Conservation (phyloP, 495 filamentous ascomycete genomes). For the Aspergillus egyptiacus region DNA sequence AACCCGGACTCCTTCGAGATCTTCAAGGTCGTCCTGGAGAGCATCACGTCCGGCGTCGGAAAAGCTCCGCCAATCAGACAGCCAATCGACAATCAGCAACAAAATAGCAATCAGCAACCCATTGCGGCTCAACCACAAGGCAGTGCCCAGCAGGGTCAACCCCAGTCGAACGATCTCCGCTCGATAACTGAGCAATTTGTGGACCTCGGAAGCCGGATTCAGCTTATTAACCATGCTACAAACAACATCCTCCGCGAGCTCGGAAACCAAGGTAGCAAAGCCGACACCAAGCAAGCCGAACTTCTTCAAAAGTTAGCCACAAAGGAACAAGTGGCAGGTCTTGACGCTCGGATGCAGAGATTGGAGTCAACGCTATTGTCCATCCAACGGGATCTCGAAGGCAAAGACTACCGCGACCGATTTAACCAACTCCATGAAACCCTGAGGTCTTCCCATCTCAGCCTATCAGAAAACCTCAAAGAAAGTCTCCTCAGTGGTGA, state of each 20-base stretch:
- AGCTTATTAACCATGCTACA: slow-evolving; percentile 66
- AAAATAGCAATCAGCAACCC: slow-evolving; percentile 31
- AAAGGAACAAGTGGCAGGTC: slow-evolving; percentile 48
- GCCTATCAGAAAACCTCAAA: slow-evolving; percentile 50
- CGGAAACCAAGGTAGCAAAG: slow-evolving; percentile 38
- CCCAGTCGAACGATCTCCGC: slow-evolving; percentile 19
- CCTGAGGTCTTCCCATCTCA: slow-evolving; percentile 65
- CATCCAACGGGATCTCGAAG: slow-evolving; percentile 60
- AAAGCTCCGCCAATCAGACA: slow-evolving; percentile 6
- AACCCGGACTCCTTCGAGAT: slow-evolving; percentile 91
- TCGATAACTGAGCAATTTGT: slow-evolving; percentile 59
- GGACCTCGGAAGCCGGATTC: slow-evolving; percentile 75
- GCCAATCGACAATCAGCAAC: too few species aligned
- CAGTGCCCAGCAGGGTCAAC: slow-evolving; percentile 23
- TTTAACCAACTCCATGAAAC: slow-evolving; percentile 66
- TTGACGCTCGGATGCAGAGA: slow-evolving; percentile 48
- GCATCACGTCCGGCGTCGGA: slow-evolving; percentile 20
- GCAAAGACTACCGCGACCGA: slow-evolving; percentile 66
- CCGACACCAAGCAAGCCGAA: slow-evolving; percentile 58
- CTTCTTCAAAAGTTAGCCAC: slow-evolving; percentile 39
- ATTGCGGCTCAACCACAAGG: slow-evolving; percentile 28
- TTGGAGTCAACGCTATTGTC: slow-evolving; percentile 51
- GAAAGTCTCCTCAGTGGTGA: slow-evolving; percentile 31
- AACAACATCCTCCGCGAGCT: slow-evolving; percentile 62
- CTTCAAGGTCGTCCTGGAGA: slow-evolving; percentile 74